These are phyloP conservation scores for Nothophaeocryptopus gaeumannii DNA, from an alignment of 2,329 filamentous ascomycete genomes.

Conservation along the genomic window DNA sequence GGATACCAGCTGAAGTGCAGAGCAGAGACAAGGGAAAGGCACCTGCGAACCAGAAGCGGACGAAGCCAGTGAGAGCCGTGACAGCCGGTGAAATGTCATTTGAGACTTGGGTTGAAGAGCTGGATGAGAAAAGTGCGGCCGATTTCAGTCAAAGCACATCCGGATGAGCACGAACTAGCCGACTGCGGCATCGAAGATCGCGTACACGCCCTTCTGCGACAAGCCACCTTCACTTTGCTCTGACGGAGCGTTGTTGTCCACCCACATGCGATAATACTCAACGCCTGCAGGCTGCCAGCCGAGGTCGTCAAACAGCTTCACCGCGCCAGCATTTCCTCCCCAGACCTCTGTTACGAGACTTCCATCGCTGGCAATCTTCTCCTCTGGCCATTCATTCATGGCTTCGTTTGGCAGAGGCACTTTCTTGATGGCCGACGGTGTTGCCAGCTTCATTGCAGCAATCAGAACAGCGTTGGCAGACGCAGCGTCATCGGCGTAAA, in stretches of 20 bases:
- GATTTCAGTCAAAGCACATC: conserved; percentile 10
- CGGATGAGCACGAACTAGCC: conserved; percentile 11
- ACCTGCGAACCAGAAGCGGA: conserved; percentile 42
- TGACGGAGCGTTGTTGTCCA: conserved; percentile 30
- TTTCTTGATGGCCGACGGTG: conserved; percentile 12
- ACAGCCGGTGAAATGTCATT: conserved; percentile 64
- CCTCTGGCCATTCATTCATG: conserved; percentile 9
- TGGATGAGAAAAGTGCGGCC: conserved; percentile 6
- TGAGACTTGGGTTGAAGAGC: conserved; percentile 68
- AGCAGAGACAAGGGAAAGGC: conserved; percentile 6
- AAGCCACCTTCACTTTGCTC: conserved; percentile 34
- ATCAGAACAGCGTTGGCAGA: conserved; percentile 30
- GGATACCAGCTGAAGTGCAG: conserved; percentile 58
- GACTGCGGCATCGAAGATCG: conserved; percentile 37
- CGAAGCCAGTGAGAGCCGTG: conserved; percentile 60
- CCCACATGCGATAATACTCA: conserved; percentile 41
- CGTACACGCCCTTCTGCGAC: conserved; percentile 34
- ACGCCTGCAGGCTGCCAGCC: conserved; percentile 34
- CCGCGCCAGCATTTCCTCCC: conserved; percentile 31
- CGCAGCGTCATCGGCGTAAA: conserved; percentile 33
- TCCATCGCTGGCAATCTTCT: conserved; percentile 18
- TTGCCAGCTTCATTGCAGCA: conserved; percentile 29
- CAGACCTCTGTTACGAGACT: conserved; percentile 37
- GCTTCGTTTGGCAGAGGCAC: conserved; percentile 12
- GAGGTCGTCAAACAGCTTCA: conserved; percentile 34